These are phyloP conservation scores for Sisymbrium altissimum DNA, from an alignment of 345 rosid species.

Conservation along the genomic window DNA sequence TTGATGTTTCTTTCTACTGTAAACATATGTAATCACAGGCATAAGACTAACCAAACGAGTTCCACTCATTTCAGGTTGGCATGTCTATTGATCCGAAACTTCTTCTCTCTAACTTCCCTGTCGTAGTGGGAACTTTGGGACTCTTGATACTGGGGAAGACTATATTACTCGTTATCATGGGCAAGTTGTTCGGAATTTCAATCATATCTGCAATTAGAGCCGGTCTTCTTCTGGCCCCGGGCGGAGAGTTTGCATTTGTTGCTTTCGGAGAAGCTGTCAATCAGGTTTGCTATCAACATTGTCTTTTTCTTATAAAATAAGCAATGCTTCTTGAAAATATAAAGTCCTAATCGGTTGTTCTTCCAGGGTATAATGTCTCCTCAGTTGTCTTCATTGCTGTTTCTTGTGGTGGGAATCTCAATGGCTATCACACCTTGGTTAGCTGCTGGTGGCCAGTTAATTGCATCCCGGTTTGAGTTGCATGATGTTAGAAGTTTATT, in stretches of 20 bases:
- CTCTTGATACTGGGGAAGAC: conserved; percentile 90
- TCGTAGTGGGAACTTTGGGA: conserved; percentile 67
- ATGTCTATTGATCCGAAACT: conserved; percentile 99
- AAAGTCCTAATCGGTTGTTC: conserved; percentile 22
- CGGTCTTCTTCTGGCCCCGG: conserved; percentile 98
- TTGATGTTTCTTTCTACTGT: conserved; percentile 12
- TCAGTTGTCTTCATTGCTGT: conserved; percentile 83
- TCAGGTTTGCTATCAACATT: conserved; percentile 52
- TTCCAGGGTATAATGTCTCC: conserved; percentile 95
- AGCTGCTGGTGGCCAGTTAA: conserved; percentile 97
- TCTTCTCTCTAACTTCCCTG: conserved; percentile 83
- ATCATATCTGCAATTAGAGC: conserved; percentile 79
- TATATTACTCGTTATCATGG: conserved; percentile 66
- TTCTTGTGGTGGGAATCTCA: conserved; percentile 95
- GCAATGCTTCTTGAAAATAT: background rate
- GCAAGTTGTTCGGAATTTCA: conserved; percentile 83
- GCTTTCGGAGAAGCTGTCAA: conserved; percentile 99
- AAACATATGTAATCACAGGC: background rate
- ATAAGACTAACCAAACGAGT: background rate
- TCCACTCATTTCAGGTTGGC: conserved; percentile 74
- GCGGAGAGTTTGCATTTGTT: conserved; percentile 98
- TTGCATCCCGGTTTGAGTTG: conserved; percentile 95
- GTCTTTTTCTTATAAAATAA: background rate
- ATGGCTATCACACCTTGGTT: conserved; percentile 98
- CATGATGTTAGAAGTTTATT: conserved; percentile 92